phyloP scores from a whole-genome alignment of 208 protist genomes.

The Acanthamoeba pearcei region DNA sequence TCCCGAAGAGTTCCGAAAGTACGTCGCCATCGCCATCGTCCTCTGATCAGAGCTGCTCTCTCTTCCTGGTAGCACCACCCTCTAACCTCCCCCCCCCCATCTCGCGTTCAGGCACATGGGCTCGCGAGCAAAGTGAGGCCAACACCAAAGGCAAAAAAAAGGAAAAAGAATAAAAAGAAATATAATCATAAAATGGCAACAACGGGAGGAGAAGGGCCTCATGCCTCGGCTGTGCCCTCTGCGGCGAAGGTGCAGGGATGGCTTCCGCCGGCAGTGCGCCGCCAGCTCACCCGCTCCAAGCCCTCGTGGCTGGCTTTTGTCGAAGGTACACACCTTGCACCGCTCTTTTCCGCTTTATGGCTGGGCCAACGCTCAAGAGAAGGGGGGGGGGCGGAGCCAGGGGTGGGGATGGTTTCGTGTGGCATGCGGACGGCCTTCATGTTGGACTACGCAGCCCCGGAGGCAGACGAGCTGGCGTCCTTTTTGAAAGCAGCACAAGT shows the following conservation, averaged over 20 bases:
- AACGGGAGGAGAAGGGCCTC: neutral
- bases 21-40: neutral
- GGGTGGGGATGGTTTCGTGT: neutral
- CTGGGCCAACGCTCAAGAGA: too few relatives aligned
- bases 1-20: slow-evolving; percentile 15
- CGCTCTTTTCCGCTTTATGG: too few relatives aligned
- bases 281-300: neutral
- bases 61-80: neutral
- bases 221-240: neutral
- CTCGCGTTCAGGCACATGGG: slow-evolving; percentile 11
- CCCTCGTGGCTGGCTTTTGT: neutral
- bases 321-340: neutral
- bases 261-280: neutral
- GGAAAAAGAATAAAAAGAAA: too few relatives aligned
- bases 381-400: neutral
- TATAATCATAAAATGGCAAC: too few relatives aligned
- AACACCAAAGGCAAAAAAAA: too few relatives aligned
- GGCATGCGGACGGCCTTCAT: neutral
- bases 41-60: too few relatives aligned
- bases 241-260: neutral
- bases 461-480: neutral
- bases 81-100: neutral
- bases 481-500: neutral
- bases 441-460: slow-evolving; percentile 3
- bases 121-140: neutral